Evolutionary conservation across 129 eudicot species (phyloP).

Genomic region (Chrysanthemum lavandulifolium): DNA sequence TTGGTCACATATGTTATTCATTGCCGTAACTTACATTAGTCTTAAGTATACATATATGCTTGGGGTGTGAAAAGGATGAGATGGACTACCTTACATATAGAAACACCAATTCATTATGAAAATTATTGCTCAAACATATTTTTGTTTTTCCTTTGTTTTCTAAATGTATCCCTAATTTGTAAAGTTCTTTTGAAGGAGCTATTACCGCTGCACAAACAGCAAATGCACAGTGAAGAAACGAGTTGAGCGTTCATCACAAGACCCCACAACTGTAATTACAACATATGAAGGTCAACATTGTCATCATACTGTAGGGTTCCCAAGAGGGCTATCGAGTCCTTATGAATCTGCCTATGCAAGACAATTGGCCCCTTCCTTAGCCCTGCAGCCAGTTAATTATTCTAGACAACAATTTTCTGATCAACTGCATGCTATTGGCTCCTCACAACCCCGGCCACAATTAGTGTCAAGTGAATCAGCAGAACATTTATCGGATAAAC

Average conservation of each 20-base stretch:
- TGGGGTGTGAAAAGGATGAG: background rate
- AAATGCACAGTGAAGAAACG: constrained; percentile 93
- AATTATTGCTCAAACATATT: background rate
- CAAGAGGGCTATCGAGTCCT: constrained; percentile 38
- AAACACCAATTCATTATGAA: background rate
- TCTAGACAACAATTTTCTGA: constrained; percentile 28
- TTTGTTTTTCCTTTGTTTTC: background rate
- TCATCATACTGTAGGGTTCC: constrained; percentile 79
- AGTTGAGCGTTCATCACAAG: constrained; percentile 78
- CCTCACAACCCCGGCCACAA: constrained; percentile 18
- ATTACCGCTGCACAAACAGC: constrained; percentile 83
- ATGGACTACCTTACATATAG: background rate
- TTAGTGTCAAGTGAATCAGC: constrained; percentile 21
- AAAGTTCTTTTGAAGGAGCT: constrained; percentile 56
- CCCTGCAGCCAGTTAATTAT: constrained; percentile 21
- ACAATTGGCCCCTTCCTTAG: constrained; percentile 32
- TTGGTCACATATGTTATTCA: too few relatives aligned
- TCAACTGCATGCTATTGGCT: constrained; percentile 23
- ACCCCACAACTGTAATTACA: constrained; percentile 81
- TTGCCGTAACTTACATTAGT: too few relatives aligned
- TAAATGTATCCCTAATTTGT: background rate
- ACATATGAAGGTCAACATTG: constrained; percentile 96
- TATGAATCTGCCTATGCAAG: constrained; percentile 46
- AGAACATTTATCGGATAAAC: constrained; percentile 17
- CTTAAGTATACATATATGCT: too few relatives aligned